phyloP scores from a whole-genome alignment of 306 rosid genomes.

The Cucumis melo region DNA sequence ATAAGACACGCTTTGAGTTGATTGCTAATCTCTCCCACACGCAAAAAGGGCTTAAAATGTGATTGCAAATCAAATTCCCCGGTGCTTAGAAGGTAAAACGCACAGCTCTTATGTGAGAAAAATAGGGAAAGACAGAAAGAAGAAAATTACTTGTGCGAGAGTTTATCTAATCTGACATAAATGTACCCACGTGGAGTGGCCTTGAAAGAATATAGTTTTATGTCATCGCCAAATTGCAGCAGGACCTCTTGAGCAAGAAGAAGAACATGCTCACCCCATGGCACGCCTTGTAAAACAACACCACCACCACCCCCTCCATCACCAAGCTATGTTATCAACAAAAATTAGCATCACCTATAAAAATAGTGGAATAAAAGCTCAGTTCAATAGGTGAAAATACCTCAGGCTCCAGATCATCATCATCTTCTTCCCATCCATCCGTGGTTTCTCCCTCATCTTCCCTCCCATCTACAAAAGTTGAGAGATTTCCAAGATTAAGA shows the following conservation, averaged over 20 bases:
- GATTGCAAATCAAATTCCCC: not conserved
- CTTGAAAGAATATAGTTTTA: slow-evolving; percentile 68
- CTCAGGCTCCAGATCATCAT: slow-evolving; percentile 46
- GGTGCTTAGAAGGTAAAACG: not conserved
- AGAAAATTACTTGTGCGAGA: slow-evolving; percentile 47
- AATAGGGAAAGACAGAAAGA: slow-evolving; percentile 5
- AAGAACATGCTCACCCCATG: slow-evolving; percentile 66
- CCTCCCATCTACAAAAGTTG: slow-evolving; percentile 27
- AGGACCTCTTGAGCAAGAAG: slow-evolving; percentile 60
- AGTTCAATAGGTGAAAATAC: slow-evolving; percentile 16
- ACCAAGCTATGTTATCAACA: slow-evolving; percentile 35
- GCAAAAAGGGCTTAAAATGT: not conserved
- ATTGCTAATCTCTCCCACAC: not conserved
- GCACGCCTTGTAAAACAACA: slow-evolving; percentile 48
- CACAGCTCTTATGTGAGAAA: not conserved
- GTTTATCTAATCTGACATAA: slow-evolving; percentile 74
- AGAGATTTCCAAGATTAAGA: slow-evolving; percentile 7
- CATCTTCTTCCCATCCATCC: slow-evolving; percentile 36
- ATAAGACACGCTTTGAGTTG: not conserved
- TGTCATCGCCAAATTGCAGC: slow-evolving; percentile 36
- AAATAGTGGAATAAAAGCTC: slow-evolving; percentile 2
- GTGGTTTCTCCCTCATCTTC: slow-evolving; percentile 28
- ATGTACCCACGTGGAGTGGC: slow-evolving; percentile 66
- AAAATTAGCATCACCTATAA: slow-evolving; percentile 6
- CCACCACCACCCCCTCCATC: slow-evolving; percentile 94